These are phyloP conservation scores for Talaromyces sp. DNA, from an alignment of 2,329 filamentous ascomycete genomes.

Conservation along the genomic window DNA sequence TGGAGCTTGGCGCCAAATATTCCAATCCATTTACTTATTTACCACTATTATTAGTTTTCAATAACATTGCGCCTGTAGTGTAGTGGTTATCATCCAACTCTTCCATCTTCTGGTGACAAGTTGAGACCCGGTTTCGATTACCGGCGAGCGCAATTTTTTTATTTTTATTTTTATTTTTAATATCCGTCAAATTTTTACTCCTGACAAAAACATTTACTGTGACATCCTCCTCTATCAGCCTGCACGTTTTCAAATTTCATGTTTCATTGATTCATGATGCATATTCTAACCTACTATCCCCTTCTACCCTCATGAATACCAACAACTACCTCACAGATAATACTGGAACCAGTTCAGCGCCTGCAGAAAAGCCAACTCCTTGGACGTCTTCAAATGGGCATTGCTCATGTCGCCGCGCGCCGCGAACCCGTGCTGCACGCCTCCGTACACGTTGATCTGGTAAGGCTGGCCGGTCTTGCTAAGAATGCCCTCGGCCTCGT, in stretches of 20 bases:
- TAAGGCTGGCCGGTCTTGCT: slow-evolving; percentile 56
- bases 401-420: slow-evolving; percentile 62
- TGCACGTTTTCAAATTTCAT: not conserved
- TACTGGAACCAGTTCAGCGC: slow-evolving; percentile 73
- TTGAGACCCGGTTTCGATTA: no score
- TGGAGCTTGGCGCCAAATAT: no score
- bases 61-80: no score
- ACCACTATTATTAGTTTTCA: no score
- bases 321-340: slow-evolving; percentile 38
- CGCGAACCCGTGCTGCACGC: slow-evolving; percentile 69
- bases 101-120: no score
- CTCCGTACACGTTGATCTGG: slow-evolving; percentile 72
- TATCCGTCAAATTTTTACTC: no score
- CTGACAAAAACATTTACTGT: no score
- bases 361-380: slow-evolving; percentile 77
- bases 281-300: not conserved
- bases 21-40: no score
- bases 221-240: not conserved
- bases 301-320: no score
- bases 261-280: not conserved
- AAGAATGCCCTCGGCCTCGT: slow-evolving; percentile 62
- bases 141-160: no score
- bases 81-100: no score
- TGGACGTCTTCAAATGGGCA: slow-evolving; percentile 60
- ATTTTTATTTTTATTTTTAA: no score